Evolutionary conservation across 2,329 filamentous ascomycete genomes (phyloP), one percentile per base, ranked within the genome.

Genomic region (Falciphora oryzae): DNA sequence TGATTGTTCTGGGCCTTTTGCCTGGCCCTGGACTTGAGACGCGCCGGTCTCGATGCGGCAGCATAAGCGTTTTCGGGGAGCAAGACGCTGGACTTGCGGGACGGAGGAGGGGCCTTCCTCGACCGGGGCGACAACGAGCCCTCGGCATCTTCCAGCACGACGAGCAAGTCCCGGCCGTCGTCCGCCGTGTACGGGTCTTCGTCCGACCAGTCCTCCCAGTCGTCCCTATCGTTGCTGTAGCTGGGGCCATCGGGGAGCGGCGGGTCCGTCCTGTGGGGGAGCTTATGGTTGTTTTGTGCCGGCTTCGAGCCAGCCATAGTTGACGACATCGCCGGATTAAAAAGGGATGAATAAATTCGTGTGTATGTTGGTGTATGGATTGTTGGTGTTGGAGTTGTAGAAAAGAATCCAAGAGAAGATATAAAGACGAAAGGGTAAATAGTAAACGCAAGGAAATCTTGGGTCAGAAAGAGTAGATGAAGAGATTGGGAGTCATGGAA

Each of bases 1-100:
- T 83, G 81, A 65, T 81, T 80, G 73, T 88, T 85, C 71, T 87
- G 80, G 28, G 81, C 80, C 70, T 84, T 85, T 70, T 89, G 86
- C 63, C 86, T 80, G 35, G 83, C 81, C 64, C 82, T 82, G 4
- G 87, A 90, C 71, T 82, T 88, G 28, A 83, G 72, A 11, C 83
- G 77, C 59, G 73, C 75, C 35, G 81, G 71, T 64, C 75, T 81
- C 32, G 77, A 75, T 25, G 44, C 18, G 2, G 74, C 71, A 1
- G 81, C 80, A 31, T 75, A 68, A 28, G 66, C 61, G 62, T 78
- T 28, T 10, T 72, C 5, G 25, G 61, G 75, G 74, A 27, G 69
- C 67, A 64, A 75, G 68, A 14, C 64, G n/a, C 32, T 65, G 16
- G 65, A n/a, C 53, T 66, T 59, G 27, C 63, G 38, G 22, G 57